Percentiles rank a stretch among this genome's conserved stretches.
phyloP scores from a whole-genome alignment of 164 flowering plant genomes.

The Vitis labrusca region DNA sequence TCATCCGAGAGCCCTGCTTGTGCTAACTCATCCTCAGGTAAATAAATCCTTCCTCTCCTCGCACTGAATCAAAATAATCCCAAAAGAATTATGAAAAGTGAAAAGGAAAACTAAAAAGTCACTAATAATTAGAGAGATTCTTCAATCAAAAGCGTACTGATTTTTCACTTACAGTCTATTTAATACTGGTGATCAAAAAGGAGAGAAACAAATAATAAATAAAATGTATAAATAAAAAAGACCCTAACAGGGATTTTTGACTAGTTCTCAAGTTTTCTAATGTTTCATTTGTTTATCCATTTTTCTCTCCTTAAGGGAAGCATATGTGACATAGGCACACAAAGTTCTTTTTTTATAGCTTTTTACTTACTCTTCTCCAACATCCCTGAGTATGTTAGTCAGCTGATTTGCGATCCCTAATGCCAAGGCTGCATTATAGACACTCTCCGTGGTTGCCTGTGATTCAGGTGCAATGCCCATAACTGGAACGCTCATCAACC shows the following conservation, averaged over 20 bases:
- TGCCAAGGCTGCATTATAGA: conserved; percentile 79
- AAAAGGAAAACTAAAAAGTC: no score
- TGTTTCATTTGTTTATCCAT: no score
- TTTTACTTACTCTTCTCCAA: conserved; percentile 90
- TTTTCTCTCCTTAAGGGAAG: no score
- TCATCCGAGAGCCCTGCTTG: conserved; percentile 87
- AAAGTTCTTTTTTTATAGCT: no score
- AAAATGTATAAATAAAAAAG: neutral
- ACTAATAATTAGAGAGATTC: no score
- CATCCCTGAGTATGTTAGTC: conserved; percentile 89
- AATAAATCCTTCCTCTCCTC: conserved; percentile 73
- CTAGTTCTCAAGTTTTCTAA: no score
- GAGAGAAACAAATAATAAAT: neutral
- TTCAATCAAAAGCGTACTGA: no score
- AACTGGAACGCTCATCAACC: conserved; percentile 88
- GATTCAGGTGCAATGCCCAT: conserved; percentile 90
- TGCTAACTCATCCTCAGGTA: conserved; percentile 83
- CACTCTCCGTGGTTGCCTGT: conserved; percentile 66
- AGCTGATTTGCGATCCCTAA: conserved; percentile 88
- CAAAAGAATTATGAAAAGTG: neutral
- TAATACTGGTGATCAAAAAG: no score
- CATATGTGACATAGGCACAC: no score
- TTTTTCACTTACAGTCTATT: no score
- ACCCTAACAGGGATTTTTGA: no score
- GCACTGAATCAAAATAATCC: conserved; percentile 43